Base-by-base conservation (phyloP, 2,329 filamentous ascomycete species). In the Tolypocladium tropicale region DNA sequence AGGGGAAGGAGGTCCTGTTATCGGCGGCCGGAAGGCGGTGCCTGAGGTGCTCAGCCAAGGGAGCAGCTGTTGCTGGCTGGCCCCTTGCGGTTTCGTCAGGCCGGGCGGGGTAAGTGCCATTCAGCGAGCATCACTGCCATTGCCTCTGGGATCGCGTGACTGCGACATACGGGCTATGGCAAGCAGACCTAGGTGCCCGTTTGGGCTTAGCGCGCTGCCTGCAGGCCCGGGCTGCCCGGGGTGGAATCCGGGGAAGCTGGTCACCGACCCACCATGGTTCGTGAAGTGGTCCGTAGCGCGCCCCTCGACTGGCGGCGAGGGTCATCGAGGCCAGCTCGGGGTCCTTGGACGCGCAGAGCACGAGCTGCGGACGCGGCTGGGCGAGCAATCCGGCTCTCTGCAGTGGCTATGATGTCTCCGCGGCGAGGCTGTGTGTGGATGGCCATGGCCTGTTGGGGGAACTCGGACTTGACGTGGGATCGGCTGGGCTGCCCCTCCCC, bases 41-140 rank as follows among this genome's bases (percentile, higher is more conserved):
- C 55, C 57, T 59, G 55, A 57, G 58, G 59, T 55, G 58, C 54
- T 59, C 50, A 46, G 43, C 36, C 21, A 37, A 6, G 23, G 14
- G 18, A 30, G 49, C 16, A 32, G 39, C 16, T 56, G 53, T 37
- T 37, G 54, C 36, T 57, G 51, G 53, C 52, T 49, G 55, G 63
- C 57, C 63, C 59, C 60, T 59, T 64, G 63, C 65, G 67, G 66
- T 70, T 69, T 72, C 68, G 70, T 72, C 70, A 72, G 70, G 72
- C 67, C 69, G 72, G 72, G 72, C 72, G 72, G 73, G 73, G 73
- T 75, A 75, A 69, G 62, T 62, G 60, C 57, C 58, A 61, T 62
- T 54, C 41, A 41, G 59, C 52, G 55, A 49, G 56, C 25, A 49
- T 55, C 52, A 49, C 28, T 43, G 49, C 53, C 55, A 56, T 55